phyloP scores from a whole-genome alignment of 2,329 filamentous ascomycete species.

The Verticillium zaregamsianum region DNA sequence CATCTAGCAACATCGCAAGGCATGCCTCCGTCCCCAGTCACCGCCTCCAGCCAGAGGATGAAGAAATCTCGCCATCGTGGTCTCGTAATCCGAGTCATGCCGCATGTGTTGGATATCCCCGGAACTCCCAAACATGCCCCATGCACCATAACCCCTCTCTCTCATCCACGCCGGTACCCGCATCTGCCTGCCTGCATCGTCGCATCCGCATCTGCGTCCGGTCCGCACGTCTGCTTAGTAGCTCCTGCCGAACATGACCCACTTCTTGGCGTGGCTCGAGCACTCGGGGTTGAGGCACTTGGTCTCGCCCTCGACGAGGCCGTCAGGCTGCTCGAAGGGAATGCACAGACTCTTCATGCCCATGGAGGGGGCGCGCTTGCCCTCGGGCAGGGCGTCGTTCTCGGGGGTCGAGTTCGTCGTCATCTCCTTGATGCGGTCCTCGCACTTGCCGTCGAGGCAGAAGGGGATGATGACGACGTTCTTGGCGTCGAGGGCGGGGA shows the following conservation, averaged over 20 bases:
- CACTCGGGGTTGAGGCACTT: conserved; percentile 93
- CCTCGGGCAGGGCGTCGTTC: conserved; percentile 40
- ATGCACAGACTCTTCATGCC: conserved; percentile 71
- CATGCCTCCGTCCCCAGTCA: not conserved
- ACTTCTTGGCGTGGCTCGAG: conserved; percentile 69
- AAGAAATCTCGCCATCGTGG: not conserved
- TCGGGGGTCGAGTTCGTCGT: conserved; percentile 62
- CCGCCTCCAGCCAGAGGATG: not conserved
- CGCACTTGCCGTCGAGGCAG: conserved; percentile 77
- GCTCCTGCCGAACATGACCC: conserved; percentile 87
- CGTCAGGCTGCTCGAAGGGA: conserved; percentile 77
- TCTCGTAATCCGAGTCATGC: conserved; percentile 4
- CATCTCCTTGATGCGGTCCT: conserved; percentile 92
- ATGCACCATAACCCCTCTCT: not conserved
- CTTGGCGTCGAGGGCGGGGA: conserved; percentile 84
- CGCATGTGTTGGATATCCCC: conserved; percentile 1
- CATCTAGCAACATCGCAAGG: not conserved
- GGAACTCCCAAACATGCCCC: not conserved
- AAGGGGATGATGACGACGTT: conserved; percentile 90
- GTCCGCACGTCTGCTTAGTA: conserved; percentile 36
- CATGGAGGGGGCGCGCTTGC: conserved; percentile 53
- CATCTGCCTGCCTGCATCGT: not conserved
- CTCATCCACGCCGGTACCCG: no score
- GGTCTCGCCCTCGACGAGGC: conserved; percentile 73
- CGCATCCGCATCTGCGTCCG: not conserved